phyloP scores from a whole-genome alignment of 1,139 yeast genomes.

The Lodderomyces parapsilosis region DNA sequence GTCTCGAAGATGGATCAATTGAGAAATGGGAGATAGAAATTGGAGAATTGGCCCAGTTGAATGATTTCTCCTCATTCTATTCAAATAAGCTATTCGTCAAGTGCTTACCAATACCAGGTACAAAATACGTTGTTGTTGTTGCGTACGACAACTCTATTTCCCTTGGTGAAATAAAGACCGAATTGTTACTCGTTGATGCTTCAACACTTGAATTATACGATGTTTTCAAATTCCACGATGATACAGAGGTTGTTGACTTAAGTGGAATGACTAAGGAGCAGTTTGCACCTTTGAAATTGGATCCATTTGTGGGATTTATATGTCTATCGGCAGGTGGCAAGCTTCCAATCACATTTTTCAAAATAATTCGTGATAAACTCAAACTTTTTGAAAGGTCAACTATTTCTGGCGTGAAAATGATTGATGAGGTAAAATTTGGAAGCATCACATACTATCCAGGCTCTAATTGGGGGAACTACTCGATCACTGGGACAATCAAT shows the following conservation, averaged over 20 bases:
- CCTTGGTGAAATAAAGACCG: not conserved
- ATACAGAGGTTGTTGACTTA: slow-evolving; percentile 7
- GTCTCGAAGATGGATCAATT: slow-evolving; percentile 1
- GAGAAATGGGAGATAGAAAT: slow-evolving; percentile 2
- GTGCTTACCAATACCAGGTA: slow-evolving; percentile 4
- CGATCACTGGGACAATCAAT: not conserved
- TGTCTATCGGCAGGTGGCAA: slow-evolving; percentile 4
- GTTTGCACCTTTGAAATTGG: not conserved
- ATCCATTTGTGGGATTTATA: slow-evolving; percentile 2
- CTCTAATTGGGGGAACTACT: not conserved
- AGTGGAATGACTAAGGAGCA: not conserved
- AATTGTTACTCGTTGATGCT: slow-evolving; percentile 8
- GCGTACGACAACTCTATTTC: slow-evolving; percentile 4
- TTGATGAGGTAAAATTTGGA: not conserved
- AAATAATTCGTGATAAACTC: slow-evolving; percentile 2
- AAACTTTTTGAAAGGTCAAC: not conserved
- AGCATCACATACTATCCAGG: not conserved
- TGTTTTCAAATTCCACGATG: slow-evolving; percentile 5
- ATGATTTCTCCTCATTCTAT: not conserved
- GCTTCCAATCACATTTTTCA: slow-evolving; percentile 6
- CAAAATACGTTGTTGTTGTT: slow-evolving; percentile 8
- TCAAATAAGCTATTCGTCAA: slow-evolving; percentile 8
- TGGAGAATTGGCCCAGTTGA: not conserved
- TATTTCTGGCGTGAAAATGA: not conserved
- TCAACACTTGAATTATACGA: not conserved